Evolutionary conservation across 2,329 filamentous ascomycete species (phyloP).

Genomic region (Thermomyces lanuginosus): DNA sequence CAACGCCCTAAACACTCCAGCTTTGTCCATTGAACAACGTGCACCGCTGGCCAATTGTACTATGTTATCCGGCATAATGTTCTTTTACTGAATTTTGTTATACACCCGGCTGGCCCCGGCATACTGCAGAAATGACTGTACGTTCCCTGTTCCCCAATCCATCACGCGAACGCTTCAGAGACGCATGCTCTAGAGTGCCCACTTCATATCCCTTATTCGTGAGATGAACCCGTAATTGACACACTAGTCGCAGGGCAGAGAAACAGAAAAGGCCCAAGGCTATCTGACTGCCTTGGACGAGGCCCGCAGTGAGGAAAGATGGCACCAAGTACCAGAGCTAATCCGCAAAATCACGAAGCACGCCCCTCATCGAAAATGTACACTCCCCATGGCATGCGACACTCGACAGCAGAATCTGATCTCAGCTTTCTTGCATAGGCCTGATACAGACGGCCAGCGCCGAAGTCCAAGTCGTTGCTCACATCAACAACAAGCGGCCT

Average conservation of each 20-base stretch:
- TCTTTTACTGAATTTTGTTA: conserved; percentile 2
- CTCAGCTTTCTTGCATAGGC: conserved; percentile 32
- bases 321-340: conserved; percentile 73
- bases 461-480: conserved; percentile 48
- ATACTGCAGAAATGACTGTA: conserved; percentile 12
- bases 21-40: too few species aligned
- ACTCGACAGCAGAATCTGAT: too few species aligned
- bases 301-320: conserved; percentile 74
- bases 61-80: too few species aligned
- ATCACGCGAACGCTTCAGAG: too few species aligned
- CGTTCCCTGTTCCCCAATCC: conserved; percentile 1
- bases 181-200: too few species aligned
- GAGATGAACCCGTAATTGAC: too few species aligned
- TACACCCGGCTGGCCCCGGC: conserved; percentile 4
- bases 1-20: too few species aligned
- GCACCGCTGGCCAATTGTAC: too few species aligned
- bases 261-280: conserved; percentile 58
- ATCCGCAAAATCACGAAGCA: conserved; percentile 91
- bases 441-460: conserved; percentile 53
- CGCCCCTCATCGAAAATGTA: conserved; percentile 72
- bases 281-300: conserved; percentile 73
- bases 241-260: too few species aligned
- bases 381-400: too few species aligned
- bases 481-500: conserved; percentile 23
- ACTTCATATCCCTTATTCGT: too few species aligned